Evolutionary conservation across 768 basidiomycete species (phyloP).

Genomic region (Thelephora ganbajun): DNA sequence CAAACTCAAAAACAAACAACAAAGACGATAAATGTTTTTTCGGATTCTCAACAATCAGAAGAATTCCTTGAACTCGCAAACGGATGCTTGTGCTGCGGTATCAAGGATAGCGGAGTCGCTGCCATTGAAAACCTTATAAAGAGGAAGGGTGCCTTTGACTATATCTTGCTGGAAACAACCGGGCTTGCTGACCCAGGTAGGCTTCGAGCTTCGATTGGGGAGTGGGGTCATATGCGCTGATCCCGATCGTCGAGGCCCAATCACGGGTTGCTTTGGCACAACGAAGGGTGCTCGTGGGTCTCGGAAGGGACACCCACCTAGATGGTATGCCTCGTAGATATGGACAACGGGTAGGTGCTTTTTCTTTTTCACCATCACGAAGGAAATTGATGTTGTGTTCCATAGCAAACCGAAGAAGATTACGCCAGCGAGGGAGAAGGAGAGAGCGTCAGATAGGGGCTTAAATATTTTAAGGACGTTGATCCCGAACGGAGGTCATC

Average conservation of each 20-base stretch:
- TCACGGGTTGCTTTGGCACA: conserved; percentile 82
- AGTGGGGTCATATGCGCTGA: conserved; percentile 1
- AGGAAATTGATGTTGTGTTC: neutral
- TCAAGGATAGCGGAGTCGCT: conserved; percentile 80
- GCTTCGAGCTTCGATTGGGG: neutral
- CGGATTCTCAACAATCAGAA: conserved; percentile 51
- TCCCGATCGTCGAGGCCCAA: conserved; percentile 41
- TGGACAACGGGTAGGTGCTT: conserved; percentile 34
- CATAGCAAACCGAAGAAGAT: conserved; percentile 80
- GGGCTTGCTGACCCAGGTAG: conserved; percentile 90
- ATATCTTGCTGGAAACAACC: conserved; percentile 92
- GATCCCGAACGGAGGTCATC: too few relatives aligned
- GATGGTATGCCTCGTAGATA: conserved; percentile 93
- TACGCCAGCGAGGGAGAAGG: conserved; percentile 49
- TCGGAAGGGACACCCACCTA: conserved; percentile 55
- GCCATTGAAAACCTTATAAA: conserved; percentile 90
- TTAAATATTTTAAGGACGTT: too few relatives aligned
- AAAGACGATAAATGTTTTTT: conserved; percentile 73
- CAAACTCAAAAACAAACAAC: conserved; percentile 28
- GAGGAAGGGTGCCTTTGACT: conserved; percentile 86
- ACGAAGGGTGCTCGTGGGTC: conserved; percentile 65
- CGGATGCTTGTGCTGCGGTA: conserved; percentile 96
- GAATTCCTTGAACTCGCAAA: conserved; percentile 90
- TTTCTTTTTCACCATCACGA: neutral
- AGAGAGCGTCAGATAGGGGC: conserved; percentile 76